phyloP scores from a whole-genome alignment of 257 asterid species.

The Solanum chilense region DNA sequence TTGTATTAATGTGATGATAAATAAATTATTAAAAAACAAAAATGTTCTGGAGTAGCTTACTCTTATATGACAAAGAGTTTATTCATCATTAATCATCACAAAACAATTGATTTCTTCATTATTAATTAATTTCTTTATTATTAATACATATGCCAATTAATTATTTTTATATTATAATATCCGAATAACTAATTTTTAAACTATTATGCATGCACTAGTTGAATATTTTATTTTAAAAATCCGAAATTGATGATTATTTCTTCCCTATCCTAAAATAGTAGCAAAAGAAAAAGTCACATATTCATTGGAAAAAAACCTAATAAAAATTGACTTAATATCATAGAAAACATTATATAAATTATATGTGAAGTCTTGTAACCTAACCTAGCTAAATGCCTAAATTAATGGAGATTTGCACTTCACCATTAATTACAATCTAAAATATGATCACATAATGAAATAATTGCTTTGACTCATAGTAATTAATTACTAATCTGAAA shows the following conservation, averaged over 20 bases:
- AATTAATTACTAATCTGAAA: no score
- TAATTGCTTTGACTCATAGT: no score
- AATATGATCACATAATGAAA: no score
- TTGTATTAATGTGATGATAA: background rate
- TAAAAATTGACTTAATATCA: background rate
- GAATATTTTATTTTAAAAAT: background rate
- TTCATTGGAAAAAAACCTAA: no score
- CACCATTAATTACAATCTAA: no score
- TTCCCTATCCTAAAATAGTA: background rate
- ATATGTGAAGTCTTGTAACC: background rate
- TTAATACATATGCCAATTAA: background rate
- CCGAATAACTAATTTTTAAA: no score
- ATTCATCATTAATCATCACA: background rate
- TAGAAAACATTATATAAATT: background rate
- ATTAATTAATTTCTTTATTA: background rate
- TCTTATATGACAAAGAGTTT: background rate
- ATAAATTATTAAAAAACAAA: background rate
- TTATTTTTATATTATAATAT: background rate
- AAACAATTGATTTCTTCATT: background rate
- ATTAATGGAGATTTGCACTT: background rate
- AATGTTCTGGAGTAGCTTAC: background rate
- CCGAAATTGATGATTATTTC: no score
- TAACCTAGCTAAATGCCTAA: background rate
- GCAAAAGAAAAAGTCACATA: background rate
- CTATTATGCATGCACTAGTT: background rate